phyloP scores from a whole-genome alignment of 805 yeast genomes.

The Starmerella gropengiesseri region DNA sequence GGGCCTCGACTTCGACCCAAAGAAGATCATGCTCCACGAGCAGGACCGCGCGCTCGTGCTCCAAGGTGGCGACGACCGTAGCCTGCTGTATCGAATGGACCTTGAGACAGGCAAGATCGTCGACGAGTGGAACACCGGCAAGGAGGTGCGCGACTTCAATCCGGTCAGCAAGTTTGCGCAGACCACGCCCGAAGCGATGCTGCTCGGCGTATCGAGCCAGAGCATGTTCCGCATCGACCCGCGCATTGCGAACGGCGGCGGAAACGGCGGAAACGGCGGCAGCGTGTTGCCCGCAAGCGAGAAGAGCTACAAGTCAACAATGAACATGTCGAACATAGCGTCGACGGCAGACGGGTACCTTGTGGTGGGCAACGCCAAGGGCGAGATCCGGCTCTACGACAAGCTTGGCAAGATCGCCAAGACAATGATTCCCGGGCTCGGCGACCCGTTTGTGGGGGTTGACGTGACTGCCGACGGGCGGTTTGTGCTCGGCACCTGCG shows the following conservation, averaged over 20 bases:
- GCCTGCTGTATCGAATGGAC: conserved; percentile 61
- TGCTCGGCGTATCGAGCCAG: conserved; percentile 56
- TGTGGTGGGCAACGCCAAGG: conserved; percentile 65
- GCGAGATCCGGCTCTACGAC: conserved; percentile 68
- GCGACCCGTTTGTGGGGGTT: conserved; percentile 57
- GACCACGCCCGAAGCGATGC: conserved; percentile 59
- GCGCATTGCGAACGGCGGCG: conserved; percentile 44
- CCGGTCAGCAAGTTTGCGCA: conserved; percentile 69
- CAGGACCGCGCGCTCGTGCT: conserved; percentile 60
- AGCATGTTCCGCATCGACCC: conserved; percentile 74
- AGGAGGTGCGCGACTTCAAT: conserved; percentile 44
- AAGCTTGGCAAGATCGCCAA: conserved; percentile 65
- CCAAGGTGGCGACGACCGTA: conserved; percentile 40
- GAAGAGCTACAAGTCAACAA: conserved; percentile 46
- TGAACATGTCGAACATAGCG: conserved; percentile 45
- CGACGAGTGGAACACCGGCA: conserved; percentile 57
- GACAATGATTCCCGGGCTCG: conserved; percentile 70
- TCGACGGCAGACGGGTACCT: conserved; percentile 65
- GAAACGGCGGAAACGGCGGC: too few species aligned
- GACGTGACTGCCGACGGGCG: conserved; percentile 71
- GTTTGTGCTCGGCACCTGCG: conserved; percentile 74
- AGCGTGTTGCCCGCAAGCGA: conserved; percentile 49
- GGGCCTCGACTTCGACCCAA: conserved; percentile 45
- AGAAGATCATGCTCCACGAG: conserved; percentile 63
- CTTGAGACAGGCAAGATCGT: conserved; percentile 66